phyloP scores from a whole-genome alignment of 345 rosid species.

The Hibiscus syriacus region DNA sequence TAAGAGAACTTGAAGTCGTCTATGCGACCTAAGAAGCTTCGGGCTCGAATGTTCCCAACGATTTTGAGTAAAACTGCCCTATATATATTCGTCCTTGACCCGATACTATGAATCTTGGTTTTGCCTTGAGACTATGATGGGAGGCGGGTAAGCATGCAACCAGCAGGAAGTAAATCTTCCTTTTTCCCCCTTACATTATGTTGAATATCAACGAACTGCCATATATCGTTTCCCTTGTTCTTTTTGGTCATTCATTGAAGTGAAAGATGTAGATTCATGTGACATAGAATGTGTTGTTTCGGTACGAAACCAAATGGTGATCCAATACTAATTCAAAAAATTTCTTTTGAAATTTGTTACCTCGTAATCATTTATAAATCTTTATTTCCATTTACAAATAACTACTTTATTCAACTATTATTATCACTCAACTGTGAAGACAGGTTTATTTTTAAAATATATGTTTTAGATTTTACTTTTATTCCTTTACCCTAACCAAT shows the following conservation, averaged over 20 bases:
- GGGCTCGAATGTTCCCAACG: constrained; percentile 10
- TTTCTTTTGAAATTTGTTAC: not conserved
- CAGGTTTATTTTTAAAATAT: no score
- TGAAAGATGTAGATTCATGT: constrained; percentile 22
- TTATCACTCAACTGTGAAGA: no score
- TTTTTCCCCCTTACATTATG: not conserved
- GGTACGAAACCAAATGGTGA: constrained; percentile 1
- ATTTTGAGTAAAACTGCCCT: constrained; percentile 14
- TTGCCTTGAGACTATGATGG: not conserved
- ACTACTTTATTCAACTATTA: no score
- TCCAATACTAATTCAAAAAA: constrained; percentile 1
- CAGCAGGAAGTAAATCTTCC: not conserved
- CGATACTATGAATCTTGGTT: not conserved
- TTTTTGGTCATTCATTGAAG: constrained; percentile 5
- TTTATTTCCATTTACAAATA: no score
- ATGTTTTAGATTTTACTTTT: no score
- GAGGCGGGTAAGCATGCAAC: constrained; percentile 4
- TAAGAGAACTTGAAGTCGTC: constrained; percentile 18
- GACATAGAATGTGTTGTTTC: constrained; percentile 13
- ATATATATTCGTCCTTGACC: constrained; percentile 8
- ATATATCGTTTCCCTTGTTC: not conserved
- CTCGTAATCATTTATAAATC: not conserved
- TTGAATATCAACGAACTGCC: constrained; percentile 11
- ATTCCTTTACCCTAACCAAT: no score
- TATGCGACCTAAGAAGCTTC: constrained; percentile 1